Base-by-base conservation (phyloP, 2,329 filamentous ascomycete species). In the Emmonsiellopsis sp. region DNA sequence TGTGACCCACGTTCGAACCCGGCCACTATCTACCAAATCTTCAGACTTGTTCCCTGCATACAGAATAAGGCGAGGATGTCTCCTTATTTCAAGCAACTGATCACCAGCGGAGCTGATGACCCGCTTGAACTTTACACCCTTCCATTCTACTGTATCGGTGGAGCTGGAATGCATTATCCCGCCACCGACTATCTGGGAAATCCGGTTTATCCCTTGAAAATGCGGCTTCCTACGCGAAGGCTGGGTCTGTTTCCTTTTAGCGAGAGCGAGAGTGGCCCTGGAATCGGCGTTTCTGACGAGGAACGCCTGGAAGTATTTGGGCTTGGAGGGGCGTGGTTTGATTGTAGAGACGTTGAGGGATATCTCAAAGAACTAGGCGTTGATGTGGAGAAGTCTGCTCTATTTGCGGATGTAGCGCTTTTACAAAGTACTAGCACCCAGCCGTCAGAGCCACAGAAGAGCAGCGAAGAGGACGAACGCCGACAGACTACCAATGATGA, bases 291-390 rank as follows among this genome's bases (percentile, higher is more conserved):
- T 40, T 32, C 14, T 36, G 31, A 37, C 9, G 17, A 13, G 7
- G 21, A 17, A 42, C 31, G 32, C 32, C 57, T 68, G 17, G 62
- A 60, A 10, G 52, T 84, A 7, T 76, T 78, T 0, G 85, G 82
- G 0, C 86, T 85, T 55, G 79, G 86, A 55, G 86, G 87, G 4
- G 80, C 87, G 51, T 92, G 87, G 74, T 87, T 86, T 60, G 87
- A 93, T 62, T 71, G 83, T 0, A 78, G 87, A 54, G 88, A 93
- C 64, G 83, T 89, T 0, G 85, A 93, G 42, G 76, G 80, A 11
- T 92, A 90, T 62, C 71, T 94, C 3, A 77, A 77, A 42, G 75
- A 53, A 9, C 60, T 59, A 32, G 67, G 66, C 2, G 51, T 71
- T 31, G 58, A 56, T 44, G 46, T 68, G 10, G 62, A 68, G 49